A percentile compares a stretch with the other conserved stretches of the same genome.
Evolutionary conservation across 108 stramenopile species (phyloP).

Genomic region (Cyclotella kingstonii): DNA sequence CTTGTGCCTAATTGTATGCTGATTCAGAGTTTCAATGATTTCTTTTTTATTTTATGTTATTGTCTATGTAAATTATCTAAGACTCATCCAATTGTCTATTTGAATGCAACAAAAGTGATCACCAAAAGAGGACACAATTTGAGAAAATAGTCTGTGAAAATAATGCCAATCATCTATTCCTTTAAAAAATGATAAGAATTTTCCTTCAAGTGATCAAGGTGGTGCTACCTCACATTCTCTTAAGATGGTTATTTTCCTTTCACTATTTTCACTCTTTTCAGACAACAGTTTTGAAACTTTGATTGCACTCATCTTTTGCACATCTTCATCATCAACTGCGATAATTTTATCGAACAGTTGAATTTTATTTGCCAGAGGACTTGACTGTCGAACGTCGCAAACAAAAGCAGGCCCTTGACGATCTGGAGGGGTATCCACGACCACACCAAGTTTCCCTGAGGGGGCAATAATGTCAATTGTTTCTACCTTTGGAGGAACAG

Average conservation of each 20-base stretch:
- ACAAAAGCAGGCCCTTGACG: constrained; percentile 20
- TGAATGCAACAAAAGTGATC: too few species aligned
- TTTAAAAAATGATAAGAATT: too few species aligned
- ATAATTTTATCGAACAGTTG: constrained; percentile 53
- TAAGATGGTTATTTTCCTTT: constrained; percentile 23
- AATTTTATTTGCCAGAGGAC: constrained; percentile 48
- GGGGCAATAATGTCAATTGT: constrained; percentile 15
- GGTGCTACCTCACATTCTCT: constrained; percentile 4
- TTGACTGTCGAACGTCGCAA: constrained; percentile 8
- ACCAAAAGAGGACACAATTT: too few species aligned
- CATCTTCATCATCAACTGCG: constrained; percentile 58
- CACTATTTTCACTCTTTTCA: constrained; percentile 14
- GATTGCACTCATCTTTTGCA: constrained; percentile 32
- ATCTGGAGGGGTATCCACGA: constrained; percentile 20
- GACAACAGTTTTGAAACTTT: constrained; percentile 35
- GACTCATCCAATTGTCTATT: too few species aligned
- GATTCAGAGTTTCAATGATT: too few species aligned
- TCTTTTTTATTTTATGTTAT: too few species aligned
- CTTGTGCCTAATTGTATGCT: too few species aligned
- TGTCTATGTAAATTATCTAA: too few species aligned
- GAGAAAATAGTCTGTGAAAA: too few species aligned
- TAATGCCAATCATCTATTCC: too few species aligned
- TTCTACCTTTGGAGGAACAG: not conserved
- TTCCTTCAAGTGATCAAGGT: too few species aligned
- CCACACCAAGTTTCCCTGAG: constrained; percentile 25